Conservation (phyloP, 257 asterid genomes). For the Solanum megistacrolobum region DNA sequence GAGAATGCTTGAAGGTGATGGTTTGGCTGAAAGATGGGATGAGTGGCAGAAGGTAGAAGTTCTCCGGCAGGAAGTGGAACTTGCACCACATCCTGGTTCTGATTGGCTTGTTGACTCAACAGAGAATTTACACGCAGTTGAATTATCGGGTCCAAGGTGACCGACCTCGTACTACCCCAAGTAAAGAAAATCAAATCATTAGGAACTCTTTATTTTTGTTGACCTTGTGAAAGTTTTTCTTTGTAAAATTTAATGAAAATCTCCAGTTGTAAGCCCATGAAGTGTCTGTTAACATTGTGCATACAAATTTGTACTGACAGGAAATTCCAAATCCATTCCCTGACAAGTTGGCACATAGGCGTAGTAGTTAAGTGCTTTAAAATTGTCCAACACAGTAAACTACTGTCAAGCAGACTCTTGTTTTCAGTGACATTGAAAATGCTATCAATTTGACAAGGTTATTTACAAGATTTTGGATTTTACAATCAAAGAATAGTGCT, state of each 20-base stretch:
- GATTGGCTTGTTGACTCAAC: conserved; percentile 49
- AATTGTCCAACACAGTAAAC: neutral
- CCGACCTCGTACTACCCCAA: conserved; percentile 1
- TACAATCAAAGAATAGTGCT: neutral
- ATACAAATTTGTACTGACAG: conserved; percentile 24
- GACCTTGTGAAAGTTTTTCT: neutral
- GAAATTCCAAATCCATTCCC: conserved; percentile 2
- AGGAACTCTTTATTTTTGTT: conserved; percentile 11
- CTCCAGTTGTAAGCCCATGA: conserved; percentile 4
- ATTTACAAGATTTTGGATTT: neutral
- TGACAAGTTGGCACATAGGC: conserved; percentile 15
- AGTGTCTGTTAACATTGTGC: conserved; percentile 22
- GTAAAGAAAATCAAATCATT: neutral
- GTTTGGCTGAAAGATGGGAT: conserved; percentile 50
- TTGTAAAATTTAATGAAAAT: neutral
- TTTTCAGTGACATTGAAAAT: neutral
- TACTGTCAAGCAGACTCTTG: neutral
- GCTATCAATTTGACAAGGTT: neutral
- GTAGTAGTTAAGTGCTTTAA: neutral
- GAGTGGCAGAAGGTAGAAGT: conserved; percentile 56
- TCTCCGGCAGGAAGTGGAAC: conserved; percentile 45
- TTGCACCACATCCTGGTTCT: conserved; percentile 29
- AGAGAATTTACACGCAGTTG: conserved; percentile 42
- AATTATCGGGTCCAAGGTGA: conserved; percentile 50
- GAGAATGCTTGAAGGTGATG: conserved; percentile 45